Base-by-base conservation (phyloP, 352 stramenopile genomes). In the Phytophthora pini region DNA sequence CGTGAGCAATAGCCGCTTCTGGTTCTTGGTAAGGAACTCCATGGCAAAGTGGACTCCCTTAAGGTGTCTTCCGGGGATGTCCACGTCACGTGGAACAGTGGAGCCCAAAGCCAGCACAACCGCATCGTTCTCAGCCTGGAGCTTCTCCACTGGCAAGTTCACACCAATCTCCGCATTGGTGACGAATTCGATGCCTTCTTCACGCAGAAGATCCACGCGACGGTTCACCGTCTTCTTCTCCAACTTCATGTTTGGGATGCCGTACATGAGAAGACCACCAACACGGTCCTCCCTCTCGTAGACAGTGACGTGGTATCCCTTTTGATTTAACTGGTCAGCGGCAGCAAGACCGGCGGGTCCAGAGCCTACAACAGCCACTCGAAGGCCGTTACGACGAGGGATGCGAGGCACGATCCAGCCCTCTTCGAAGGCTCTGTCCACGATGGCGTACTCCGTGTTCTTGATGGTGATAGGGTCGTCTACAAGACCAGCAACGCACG, bases 241-340 rank as follows among this genome's bases (percentile, higher is more conserved):
- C 5, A 99, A 79, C 81, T 99, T 99, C 95, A 99, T 99, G 82
- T 99, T 99, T 20, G 97, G 97, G 70, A 99, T 99, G 43, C 97
- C 97, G 71, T 99, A 99, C 93, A 98, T 99, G 49, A 99, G 81
- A 40, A 99, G 76, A 5, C 97, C 97, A 27, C 97, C 97, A 29
- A 99, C 76, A 46, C 92, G 88, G 87, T 99, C 97, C 48, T 98
- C 93, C n/a, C 97, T 89, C 75, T 99, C 97, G 75, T 98, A 99
- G 1, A 99, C 96, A 10, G 96, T 98, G 11, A 97, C 97, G 54
- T 97, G 91, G 82, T 99, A 98, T 47, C 97, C 97, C 75, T 98
- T 98, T 71, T 99, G 96, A 85, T 99, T 99, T 26, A 99, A 80
- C 66, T 98, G 90, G 76, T 99, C 97, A 1, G 97, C 97, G 13